Evolutionary conservation across 2,329 filamentous ascomycete genomes (phyloP).

Genomic region (Aspergillus sp.): DNA sequence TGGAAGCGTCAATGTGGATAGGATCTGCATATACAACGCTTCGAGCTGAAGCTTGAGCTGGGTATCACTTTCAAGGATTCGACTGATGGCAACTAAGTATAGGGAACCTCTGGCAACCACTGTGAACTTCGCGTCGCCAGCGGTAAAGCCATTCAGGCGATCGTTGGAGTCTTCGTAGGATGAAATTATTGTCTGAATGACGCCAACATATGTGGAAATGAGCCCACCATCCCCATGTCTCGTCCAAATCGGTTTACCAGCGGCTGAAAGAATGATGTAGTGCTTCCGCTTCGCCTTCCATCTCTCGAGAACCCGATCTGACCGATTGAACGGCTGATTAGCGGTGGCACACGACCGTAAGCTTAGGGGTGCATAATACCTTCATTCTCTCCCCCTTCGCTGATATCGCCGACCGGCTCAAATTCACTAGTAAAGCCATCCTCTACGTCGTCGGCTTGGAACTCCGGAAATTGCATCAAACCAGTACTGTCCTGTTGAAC

Average conservation of each 20-base stretch:
- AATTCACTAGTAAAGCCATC: constrained; percentile 75
- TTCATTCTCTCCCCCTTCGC: constrained; percentile 56
- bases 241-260: constrained; percentile 96
- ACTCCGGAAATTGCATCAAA: constrained; percentile 35
- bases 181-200: constrained; percentile 96
- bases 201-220: constrained; percentile 90
- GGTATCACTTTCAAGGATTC: constrained; percentile 84
- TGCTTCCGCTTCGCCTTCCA: constrained; percentile 97
- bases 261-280: constrained; percentile 92
- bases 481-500: constrained; percentile 39
- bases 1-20: constrained; percentile 90
- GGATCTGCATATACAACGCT: constrained; percentile 95
- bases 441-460: constrained; percentile 53
- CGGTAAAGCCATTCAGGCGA: constrained; percentile 77
- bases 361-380: constrained; percentile 38
- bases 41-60: constrained; percentile 87
- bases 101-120: constrained; percentile 81
- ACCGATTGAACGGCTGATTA: constrained; percentile 7
- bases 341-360: not conserved
- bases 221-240: constrained; percentile 86
- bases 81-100: constrained; percentile 91
- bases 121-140: constrained; percentile 83
- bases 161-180: constrained; percentile 85
- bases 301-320: constrained; percentile 57
- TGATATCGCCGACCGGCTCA: constrained; percentile 63